These are phyloP conservation scores for Peronospora belbahrii DNA, from an alignment of 352 stramenopile genomes.

Conservation along the genomic window DNA sequence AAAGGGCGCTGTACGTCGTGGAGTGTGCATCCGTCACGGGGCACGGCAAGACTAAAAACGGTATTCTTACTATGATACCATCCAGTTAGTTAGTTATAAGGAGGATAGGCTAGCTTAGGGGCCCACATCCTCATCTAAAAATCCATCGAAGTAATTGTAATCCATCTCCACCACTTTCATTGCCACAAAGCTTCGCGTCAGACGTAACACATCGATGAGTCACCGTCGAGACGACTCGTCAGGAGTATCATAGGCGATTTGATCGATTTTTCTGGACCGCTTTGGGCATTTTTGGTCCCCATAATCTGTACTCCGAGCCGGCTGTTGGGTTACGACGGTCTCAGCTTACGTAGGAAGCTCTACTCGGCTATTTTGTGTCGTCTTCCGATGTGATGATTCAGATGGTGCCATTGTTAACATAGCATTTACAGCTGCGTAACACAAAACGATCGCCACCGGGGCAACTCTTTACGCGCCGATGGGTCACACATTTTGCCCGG, in stretches of 20 bases:
- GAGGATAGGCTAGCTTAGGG: slow-evolving; percentile 8
- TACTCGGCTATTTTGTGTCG: no score
- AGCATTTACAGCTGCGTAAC: no score
- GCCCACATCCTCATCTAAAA: slow-evolving; percentile 18
- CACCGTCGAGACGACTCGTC: not conserved
- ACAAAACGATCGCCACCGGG: no score
- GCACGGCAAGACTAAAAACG: slow-evolving; percentile 22
- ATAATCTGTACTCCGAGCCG: not conserved
- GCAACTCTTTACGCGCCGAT: no score
- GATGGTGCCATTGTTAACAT: no score
- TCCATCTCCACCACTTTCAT: not conserved
- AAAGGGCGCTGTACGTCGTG: slow-evolving; percentile 62
- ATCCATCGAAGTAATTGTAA: slow-evolving; percentile 11
- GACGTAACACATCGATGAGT: not conserved
- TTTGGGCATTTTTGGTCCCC: not conserved
- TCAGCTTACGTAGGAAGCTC: slow-evolving; percentile 10
- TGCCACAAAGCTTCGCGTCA: not conserved
- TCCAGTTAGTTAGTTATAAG: slow-evolving; percentile 19
- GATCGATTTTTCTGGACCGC: slow-evolving; percentile 6
- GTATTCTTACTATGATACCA: not conserved
- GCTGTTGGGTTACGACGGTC: slow-evolving; percentile 7
- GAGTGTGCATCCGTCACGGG: slow-evolving; percentile 67
- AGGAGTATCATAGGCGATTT: slow-evolving; percentile 10
- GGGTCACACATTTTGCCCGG: no score
- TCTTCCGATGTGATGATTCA: slow-evolving; percentile 5